phyloP scores from a whole-genome alignment of 2,329 filamentous ascomycete genomes.

The Lachnellula arida region DNA sequence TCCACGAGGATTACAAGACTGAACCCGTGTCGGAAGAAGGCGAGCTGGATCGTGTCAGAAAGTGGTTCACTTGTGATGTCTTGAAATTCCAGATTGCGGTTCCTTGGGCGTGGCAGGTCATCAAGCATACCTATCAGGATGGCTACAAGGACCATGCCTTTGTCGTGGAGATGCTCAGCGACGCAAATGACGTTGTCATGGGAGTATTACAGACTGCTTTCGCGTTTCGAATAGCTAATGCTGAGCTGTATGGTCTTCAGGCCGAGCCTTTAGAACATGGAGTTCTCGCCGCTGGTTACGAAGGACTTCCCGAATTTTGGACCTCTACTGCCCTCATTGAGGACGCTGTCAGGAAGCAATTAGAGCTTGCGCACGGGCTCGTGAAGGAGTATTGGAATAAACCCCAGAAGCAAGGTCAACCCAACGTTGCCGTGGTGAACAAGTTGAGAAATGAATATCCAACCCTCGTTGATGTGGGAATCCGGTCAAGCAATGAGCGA shows the following conservation, averaged over 20 bases:
- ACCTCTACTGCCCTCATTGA: slow-evolving; percentile 65
- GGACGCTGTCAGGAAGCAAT: slow-evolving; percentile 56
- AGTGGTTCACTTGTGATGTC: slow-evolving; percentile 79
- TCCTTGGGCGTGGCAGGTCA: slow-evolving; percentile 72
- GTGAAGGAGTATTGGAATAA: slow-evolving; percentile 32
- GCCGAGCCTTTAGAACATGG: slow-evolving; percentile 62
- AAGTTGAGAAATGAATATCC: slow-evolving; percentile 48
- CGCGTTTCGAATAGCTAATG: slow-evolving; percentile 67
- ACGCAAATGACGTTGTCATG: slow-evolving; percentile 72
- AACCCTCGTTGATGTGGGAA: slow-evolving; percentile 52
- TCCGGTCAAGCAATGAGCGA: slow-evolving; percentile 55
- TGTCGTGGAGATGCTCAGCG: slow-evolving; percentile 35
- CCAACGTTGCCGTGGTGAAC: slow-evolving; percentile 28
- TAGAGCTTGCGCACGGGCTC: slow-evolving; percentile 44
- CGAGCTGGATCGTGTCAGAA: slow-evolving; percentile 75
- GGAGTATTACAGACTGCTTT: slow-evolving; percentile 59
- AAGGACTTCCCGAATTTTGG: slow-evolving; percentile 76
- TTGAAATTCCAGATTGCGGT: slow-evolving; percentile 69
- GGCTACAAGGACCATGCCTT: slow-evolving; percentile 50
- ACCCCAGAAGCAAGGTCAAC: slow-evolving; percentile 23
- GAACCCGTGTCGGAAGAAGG: slow-evolving; percentile 57
- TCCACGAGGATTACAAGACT: slow-evolving; percentile 72
- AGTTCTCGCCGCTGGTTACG: slow-evolving; percentile 59
- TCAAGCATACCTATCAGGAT: slow-evolving; percentile 67
- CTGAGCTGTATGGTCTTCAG: slow-evolving; percentile 67